phyloP scores from a whole-genome alignment of 345 rosid species.

The Diplotaxis tenuifolia region DNA sequence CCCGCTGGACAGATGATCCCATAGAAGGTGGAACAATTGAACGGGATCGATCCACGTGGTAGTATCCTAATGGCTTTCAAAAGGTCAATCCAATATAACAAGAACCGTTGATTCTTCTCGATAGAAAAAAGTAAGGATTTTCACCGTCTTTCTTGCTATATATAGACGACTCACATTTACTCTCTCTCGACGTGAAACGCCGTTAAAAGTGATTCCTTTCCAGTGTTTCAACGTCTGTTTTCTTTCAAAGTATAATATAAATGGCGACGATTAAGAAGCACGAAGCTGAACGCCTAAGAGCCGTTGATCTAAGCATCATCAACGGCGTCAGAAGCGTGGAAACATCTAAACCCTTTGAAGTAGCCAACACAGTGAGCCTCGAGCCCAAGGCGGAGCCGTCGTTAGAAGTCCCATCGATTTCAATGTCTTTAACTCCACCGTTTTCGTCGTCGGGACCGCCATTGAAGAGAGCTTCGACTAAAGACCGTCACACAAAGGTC shows the following conservation, averaged over 20 bases:
- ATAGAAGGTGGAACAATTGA: not conserved
- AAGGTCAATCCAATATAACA: not conserved
- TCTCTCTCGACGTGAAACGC: conserved; percentile 35
- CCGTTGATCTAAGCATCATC: conserved; percentile 39
- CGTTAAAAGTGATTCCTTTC: conserved; percentile 25
- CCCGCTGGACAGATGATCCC: conserved; percentile 29
- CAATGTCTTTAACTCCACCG: conserved; percentile 37
- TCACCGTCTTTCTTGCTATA: conserved; percentile 11
- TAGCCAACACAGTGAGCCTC: not conserved
- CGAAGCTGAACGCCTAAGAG: conserved; percentile 29
- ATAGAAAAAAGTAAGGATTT: conserved; percentile 2
- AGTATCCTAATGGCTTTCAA: not conserved
- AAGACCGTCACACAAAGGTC: conserved; percentile 91
- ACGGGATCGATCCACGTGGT: conserved; percentile 26
- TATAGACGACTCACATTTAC: conserved; percentile 9
- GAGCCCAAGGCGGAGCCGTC: conserved; percentile 50
- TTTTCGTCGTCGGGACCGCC: conserved; percentile 37
- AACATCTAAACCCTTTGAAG: not conserved
- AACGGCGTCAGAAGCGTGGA: too few relatives aligned
- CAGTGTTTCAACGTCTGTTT: conserved; percentile 22
- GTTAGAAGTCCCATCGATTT: conserved; percentile 37
- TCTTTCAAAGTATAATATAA: not conserved
- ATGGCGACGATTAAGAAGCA: conserved; percentile 43
- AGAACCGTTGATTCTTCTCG: conserved; percentile 29
- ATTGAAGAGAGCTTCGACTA: conserved; percentile 62